Percentiles rank a stretch among this genome's conserved stretches.
phyloP scores from a whole-genome alignment of 257 asterid genomes.

The Primulina huaijiensis region DNA sequence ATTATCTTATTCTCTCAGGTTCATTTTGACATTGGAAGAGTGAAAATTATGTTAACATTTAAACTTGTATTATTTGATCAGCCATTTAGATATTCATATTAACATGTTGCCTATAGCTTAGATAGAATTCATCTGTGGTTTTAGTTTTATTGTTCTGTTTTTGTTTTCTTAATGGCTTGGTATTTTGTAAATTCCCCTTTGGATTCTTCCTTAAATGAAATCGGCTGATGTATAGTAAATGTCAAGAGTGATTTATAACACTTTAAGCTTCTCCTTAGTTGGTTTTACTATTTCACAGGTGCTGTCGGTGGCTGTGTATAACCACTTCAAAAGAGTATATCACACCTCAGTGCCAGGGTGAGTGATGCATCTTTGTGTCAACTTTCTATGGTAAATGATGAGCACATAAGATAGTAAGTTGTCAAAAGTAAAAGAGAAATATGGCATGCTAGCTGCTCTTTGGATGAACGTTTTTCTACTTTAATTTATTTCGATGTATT shows the following conservation, averaged over 20 bases:
- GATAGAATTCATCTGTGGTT: too few relatives aligned
- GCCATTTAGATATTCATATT: too few relatives aligned
- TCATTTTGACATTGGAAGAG: too few relatives aligned
- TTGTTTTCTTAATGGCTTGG: constrained; percentile 15
- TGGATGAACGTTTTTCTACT: constrained; percentile 10
- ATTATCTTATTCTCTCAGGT: too few relatives aligned
- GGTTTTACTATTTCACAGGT: constrained; percentile 50
- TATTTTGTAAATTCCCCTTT: background rate
- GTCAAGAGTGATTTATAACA: constrained; percentile 2
- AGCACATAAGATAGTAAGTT: background rate
- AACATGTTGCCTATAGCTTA: too few relatives aligned
- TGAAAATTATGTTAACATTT: too few relatives aligned
- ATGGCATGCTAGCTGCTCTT: background rate
- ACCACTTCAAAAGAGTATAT: constrained; percentile 81
- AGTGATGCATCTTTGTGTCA: constrained; percentile 30
- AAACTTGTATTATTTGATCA: too few relatives aligned
- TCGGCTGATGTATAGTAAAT: background rate
- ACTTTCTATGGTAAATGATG: constrained; percentile 7
- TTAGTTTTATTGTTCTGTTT: background rate
- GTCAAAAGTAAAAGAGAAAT: constrained; percentile 2
- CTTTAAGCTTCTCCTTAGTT: constrained; percentile 19
- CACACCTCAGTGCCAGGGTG: constrained; percentile 53
- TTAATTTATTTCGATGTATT: constrained; percentile 11
- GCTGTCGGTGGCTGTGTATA: constrained; percentile 91
- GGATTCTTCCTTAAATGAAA: constrained; percentile 10